Evolutionary conservation across 192 early-diverging fungal species (phyloP), one percentile per base, ranked within the genome.

Genomic region (Globomyces pollinis-pini): DNA sequence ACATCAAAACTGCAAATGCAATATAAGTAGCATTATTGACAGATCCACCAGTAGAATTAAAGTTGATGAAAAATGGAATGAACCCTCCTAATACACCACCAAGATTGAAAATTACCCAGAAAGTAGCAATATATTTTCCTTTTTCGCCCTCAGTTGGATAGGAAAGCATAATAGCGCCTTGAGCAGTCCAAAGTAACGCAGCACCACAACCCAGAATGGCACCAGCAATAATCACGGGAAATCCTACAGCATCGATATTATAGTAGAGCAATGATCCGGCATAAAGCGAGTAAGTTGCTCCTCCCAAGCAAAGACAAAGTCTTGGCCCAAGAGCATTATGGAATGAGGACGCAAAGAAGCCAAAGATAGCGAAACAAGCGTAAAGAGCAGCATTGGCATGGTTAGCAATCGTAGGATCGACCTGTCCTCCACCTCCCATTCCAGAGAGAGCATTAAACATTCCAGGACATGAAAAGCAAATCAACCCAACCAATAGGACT

Each of bases 91-190:
- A 56, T 57, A 88, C 80, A 34, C 84, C 91, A 55, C 91, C 91
- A 41, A 75, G 79, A 91, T 47, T 47, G n/a, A 47, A 94, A 50
- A 91, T 85, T 57, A 84, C 75, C 91, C 91, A 94, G 79, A 94
- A 94, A 28, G 85, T 73, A 21, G 84, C 83, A 50, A 94, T 89
- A 69, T 76, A 89, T 57, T 75, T 80, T 36, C 87, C 89, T 74
- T 91, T 91, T 38, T 87, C 76, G 15, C 79, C 65, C 60, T 91
- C 89, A n/a, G 70, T 69, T 28, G 91, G 88, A 67, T 94, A 91
- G 51, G 91, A 84, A 63, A 89, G 77, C 85, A 47, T 88, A 61
- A 93, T 88, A 68, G 85, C 80, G 31, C 88, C 67, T 57, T 68
- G 67, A 26, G 67, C 59, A 35, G 67, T 59, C 67, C 67, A 68